These are phyloP conservation scores for Lyophyllum atratum DNA, from an alignment of 768 basidiomycete species.

Conservation along the genomic window DNA sequence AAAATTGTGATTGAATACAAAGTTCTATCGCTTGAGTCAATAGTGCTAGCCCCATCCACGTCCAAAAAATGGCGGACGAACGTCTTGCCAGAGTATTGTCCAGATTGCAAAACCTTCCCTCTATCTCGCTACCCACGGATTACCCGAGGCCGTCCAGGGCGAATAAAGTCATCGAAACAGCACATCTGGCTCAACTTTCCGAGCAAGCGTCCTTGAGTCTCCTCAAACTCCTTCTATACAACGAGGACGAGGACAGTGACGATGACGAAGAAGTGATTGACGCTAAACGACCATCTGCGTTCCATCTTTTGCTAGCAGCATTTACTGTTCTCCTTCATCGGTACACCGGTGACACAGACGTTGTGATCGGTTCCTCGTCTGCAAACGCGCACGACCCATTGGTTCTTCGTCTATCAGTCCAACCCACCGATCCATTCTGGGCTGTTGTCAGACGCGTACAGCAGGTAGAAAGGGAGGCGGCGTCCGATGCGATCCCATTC, in stretches of 20 bases:
- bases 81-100: slow-evolving; percentile 58
- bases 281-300: slow-evolving; percentile 69
- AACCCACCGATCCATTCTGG: slow-evolving; percentile 88
- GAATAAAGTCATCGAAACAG: slow-evolving; percentile 84
- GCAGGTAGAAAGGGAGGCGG: slow-evolving; percentile 80
- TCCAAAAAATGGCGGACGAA: slow-evolving; percentile 38
- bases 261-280: slow-evolving; percentile 44
- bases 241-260: slow-evolving; percentile 54
- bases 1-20: neutral
- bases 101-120: slow-evolving; percentile 80
- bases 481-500: slow-evolving; percentile 79
- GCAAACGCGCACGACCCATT: slow-evolving; percentile 75
- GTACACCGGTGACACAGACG: slow-evolving; percentile 93
- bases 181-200: slow-evolving; percentile 69
- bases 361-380: slow-evolving; percentile 89
- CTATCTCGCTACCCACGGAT: slow-evolving; percentile 92
- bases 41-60: neutral
- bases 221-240: slow-evolving; percentile 78
- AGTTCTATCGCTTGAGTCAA: neutral
- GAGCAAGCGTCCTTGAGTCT: slow-evolving; percentile 76
- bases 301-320: slow-evolving; percentile 90
- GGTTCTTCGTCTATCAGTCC: slow-evolving; percentile 79
- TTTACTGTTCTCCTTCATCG: slow-evolving; percentile 90
- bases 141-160: slow-evolving; percentile 82
- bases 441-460: slow-evolving; percentile 85